These are phyloP conservation scores for Tricholoma terreum DNA, from an alignment of 768 basidiomycete species.

Conservation along the genomic window DNA sequence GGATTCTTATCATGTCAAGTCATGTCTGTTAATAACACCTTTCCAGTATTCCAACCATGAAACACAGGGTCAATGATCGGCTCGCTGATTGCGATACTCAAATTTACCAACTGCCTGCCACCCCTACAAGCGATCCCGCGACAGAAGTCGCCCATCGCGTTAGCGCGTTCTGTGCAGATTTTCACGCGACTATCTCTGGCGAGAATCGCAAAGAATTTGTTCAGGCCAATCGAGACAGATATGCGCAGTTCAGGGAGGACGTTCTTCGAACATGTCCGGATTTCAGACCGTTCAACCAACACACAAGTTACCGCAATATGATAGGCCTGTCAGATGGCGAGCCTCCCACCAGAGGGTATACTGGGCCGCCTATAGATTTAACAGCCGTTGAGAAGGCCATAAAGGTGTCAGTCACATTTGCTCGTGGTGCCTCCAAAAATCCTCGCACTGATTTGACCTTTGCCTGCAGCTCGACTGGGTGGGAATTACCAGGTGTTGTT, in stretches of 20 bases:
- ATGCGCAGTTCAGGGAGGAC: constrained; percentile 22
- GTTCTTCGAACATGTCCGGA: constrained; percentile 33
- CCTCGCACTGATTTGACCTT: neutral
- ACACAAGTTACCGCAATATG: too few relatives aligned
- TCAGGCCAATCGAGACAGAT: constrained; percentile 27
- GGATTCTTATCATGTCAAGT: too few relatives aligned
- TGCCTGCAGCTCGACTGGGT: constrained; percentile 29
- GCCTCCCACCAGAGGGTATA: too few relatives aligned
- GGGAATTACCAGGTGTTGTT: constrained; percentile 35
- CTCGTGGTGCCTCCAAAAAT: neutral
- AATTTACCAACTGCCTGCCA: constrained; percentile 32
- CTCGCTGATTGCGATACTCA: too few relatives aligned
- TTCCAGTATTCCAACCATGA: too few relatives aligned
- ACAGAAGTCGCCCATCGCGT: constrained; percentile 33
- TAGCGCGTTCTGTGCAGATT: constrained; percentile 27
- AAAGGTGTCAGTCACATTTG: constrained; percentile 19
- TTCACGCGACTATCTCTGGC: constrained; percentile 28
- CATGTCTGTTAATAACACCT: too few relatives aligned
- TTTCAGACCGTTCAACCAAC: constrained; percentile 25
- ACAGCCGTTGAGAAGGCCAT: constrained; percentile 28
- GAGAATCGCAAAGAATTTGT: constrained; percentile 24
- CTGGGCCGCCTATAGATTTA: constrained; percentile 8
- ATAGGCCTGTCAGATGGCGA: too few relatives aligned
- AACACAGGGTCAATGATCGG: too few relatives aligned
- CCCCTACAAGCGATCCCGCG: constrained; percentile 32